Percentiles rank a stretch among this genome's conserved stretches.
These are phyloP conservation scores for Citrus cavaleriei DNA, from an alignment of 345 rosid genomes.

Conservation along the genomic window DNA sequence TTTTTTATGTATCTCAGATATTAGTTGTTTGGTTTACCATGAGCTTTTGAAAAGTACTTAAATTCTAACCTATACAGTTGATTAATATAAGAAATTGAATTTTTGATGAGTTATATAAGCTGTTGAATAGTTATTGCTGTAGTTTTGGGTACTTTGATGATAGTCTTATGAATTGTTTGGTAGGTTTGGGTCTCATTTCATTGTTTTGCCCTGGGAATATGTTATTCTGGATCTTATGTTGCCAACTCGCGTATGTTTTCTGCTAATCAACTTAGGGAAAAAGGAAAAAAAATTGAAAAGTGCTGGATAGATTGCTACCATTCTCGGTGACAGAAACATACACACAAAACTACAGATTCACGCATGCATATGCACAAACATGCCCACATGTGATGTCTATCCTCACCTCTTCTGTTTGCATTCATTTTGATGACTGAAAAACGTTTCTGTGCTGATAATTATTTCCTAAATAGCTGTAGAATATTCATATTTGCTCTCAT, in stretches of 20 bases:
- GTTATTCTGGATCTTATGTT: neutral
- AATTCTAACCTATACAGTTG: neutral
- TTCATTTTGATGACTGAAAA: neutral
- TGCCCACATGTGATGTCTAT: neutral
- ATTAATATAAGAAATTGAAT: neutral
- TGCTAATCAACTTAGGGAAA: neutral
- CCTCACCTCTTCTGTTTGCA: neutral
- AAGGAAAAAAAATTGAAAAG: too few relatives aligned
- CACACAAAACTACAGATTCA: neutral
- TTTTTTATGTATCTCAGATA: neutral
- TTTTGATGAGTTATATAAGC: neutral
- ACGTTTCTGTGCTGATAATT: neutral
- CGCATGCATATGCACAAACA: neutral
- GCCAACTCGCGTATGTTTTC: neutral
- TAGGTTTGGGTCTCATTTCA: neutral
- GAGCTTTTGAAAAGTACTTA: neutral
- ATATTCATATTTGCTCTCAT: constrained; percentile 8
- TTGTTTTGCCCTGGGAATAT: neutral
- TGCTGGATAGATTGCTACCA: neutral
- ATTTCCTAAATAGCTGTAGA: neutral
- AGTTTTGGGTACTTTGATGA: neutral
- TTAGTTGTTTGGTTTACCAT: neutral
- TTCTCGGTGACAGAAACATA: neutral
- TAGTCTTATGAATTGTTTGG: neutral
- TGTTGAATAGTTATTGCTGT: neutral